Evolutionary conservation across 768 basidiomycete species (phyloP).

Genomic region (Boletus reticulatus): DNA sequence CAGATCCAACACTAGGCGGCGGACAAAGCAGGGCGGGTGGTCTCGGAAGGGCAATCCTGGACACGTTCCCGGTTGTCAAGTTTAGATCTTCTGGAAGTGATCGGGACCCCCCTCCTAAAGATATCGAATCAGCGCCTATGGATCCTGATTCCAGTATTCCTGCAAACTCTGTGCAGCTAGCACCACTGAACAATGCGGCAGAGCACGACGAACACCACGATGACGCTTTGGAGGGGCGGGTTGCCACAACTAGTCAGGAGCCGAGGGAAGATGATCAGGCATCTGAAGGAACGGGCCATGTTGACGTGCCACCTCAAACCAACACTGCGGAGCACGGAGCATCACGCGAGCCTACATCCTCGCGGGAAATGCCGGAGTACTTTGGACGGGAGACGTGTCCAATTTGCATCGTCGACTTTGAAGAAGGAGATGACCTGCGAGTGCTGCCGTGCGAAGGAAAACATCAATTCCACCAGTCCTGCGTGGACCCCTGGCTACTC

Average conservation of each 20-base stretch:
- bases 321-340: background rate
- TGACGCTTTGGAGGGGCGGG: background rate
- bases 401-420: slow-evolving; percentile 93
- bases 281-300: slow-evolving; percentile 7
- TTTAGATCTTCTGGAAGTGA: slow-evolving; percentile 47
- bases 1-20: slow-evolving; percentile 26
- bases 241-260: background rate
- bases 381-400: slow-evolving; percentile 89
- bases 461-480: slow-evolving; percentile 85
- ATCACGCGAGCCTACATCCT: background rate
- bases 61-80: slow-evolving; percentile 94
- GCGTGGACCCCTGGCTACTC: slow-evolving; percentile 93
- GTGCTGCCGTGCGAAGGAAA: slow-evolving; percentile 89
- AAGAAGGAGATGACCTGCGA: slow-evolving; percentile 89
- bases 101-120: slow-evolving; percentile 24
- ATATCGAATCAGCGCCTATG: slow-evolving; percentile 29
- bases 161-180: slow-evolving; percentile 11
- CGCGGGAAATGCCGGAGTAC: slow-evolving; percentile 46
- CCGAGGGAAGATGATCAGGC: background rate
- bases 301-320: background rate
- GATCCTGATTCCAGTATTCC: background rate
- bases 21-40: slow-evolving; percentile 77
- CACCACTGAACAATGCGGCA: background rate
- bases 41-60: slow-evolving; percentile 87
- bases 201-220: background rate